A percentile compares a stretch with the other conserved stretches of the same genome.
These are phyloP conservation scores for Pneumocystis sp. DNA, from an alignment of 1,139 yeast species.

Conservation along the genomic window DNA sequence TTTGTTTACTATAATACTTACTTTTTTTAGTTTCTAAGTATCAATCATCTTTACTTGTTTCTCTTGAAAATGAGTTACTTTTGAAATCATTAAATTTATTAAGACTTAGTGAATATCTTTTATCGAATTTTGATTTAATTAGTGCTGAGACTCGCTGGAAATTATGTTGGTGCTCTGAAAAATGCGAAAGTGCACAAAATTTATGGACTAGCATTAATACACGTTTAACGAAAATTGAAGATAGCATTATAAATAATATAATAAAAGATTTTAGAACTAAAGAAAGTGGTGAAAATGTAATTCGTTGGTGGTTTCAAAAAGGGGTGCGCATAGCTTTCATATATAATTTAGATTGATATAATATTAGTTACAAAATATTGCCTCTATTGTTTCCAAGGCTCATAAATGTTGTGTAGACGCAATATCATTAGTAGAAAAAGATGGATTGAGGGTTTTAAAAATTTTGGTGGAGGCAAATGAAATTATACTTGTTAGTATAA, in stretches of 20 bases:
- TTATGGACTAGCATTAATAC: constrained; percentile 33
- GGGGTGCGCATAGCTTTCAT: background rate
- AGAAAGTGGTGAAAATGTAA: constrained; percentile 6
- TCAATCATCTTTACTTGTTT: background rate
- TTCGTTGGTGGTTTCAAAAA: constrained; percentile 13
- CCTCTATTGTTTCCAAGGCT: constrained; percentile 11
- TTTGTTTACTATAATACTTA: background rate
- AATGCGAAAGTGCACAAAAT: constrained; percentile 38
- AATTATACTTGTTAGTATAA: constrained; percentile 15
- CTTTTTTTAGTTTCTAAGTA: background rate
- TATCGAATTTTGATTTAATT: constrained; percentile 33
- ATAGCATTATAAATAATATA: constrained; percentile 7
- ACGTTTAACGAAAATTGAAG: constrained; percentile 2
- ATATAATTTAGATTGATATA: background rate
- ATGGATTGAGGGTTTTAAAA: constrained; percentile 3
- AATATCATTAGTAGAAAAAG: constrained; percentile 8
- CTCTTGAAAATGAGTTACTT: constrained; percentile 30
- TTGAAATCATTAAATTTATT: constrained; percentile 29
- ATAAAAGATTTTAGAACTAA: constrained; percentile 4
- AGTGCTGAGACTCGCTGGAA: constrained; percentile 24
- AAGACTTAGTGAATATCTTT: constrained; percentile 34
- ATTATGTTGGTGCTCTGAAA: constrained; percentile 41
- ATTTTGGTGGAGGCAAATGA: constrained; percentile 20
- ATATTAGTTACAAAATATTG: constrained; percentile 10
- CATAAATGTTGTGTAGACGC: constrained; percentile 8